These are phyloP conservation scores for Coemansia biformis DNA, from an alignment of 192 early-diverging fungal species.

Conservation along the genomic window DNA sequence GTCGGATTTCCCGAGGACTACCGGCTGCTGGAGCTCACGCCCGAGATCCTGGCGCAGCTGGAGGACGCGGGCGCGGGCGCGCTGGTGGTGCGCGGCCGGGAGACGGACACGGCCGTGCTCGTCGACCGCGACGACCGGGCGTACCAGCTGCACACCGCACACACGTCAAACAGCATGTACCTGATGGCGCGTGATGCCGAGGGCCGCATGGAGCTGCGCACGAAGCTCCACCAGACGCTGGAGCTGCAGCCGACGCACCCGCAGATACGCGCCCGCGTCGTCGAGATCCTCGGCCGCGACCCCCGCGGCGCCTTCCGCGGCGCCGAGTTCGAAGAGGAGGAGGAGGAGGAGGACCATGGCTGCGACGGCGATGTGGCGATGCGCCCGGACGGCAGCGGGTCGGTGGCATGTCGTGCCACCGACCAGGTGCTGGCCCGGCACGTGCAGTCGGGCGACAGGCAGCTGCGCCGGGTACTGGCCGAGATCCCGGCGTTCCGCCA, in stretches of 20 bases:
- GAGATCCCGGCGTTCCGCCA: slow-evolving; percentile 41
- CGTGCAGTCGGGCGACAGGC: slow-evolving; percentile 22
- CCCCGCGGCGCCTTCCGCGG: slow-evolving; percentile 36
- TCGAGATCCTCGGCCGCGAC: slow-evolving; percentile 38
- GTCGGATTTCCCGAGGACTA: too few species aligned
- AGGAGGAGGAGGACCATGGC: background rate
- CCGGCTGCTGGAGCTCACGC: too few species aligned
- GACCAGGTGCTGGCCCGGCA: slow-evolving; percentile 16
- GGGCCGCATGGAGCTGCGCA: slow-evolving; percentile 15
- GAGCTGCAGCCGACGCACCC: slow-evolving; percentile 36
- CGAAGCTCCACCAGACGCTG: slow-evolving; percentile 39
- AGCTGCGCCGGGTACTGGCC: slow-evolving; percentile 20
- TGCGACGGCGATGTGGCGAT: background rate
- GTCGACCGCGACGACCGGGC: too few species aligned
- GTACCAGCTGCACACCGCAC: too few species aligned
- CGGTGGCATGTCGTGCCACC: slow-evolving; percentile 3
- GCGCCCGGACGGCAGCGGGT: background rate
- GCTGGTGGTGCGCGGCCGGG: too few species aligned
- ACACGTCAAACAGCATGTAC: too few species aligned
- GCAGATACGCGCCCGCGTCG: slow-evolving; percentile 26
- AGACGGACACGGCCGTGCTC: too few species aligned
- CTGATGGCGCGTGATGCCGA: slow-evolving; percentile 14
- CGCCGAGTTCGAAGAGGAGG: slow-evolving; percentile 28
- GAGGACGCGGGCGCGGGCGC: too few species aligned
- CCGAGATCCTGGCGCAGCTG: too few species aligned